These are phyloP conservation scores for Paracamarosporium sp. DNA, from an alignment of 2,329 filamentous ascomycete genomes.

Conservation along the genomic window DNA sequence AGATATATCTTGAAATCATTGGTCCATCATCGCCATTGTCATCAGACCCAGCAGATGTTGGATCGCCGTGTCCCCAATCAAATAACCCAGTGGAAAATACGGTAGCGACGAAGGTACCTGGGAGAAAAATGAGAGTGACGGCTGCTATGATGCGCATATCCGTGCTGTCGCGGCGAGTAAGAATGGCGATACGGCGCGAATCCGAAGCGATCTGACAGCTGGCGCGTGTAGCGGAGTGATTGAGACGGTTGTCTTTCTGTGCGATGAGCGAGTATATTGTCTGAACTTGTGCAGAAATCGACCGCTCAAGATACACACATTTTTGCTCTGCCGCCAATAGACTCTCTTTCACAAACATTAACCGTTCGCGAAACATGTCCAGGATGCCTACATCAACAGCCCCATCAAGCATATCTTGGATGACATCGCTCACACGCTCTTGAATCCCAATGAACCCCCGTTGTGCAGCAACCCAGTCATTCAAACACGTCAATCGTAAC, in stretches of 20 bases:
- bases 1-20: conserved; percentile 20
- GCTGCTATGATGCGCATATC: conserved; percentile 29
- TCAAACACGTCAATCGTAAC: conserved; percentile 21
- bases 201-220: conserved; percentile 22
- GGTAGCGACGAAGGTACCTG: conserved; percentile 24
- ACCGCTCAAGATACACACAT: conserved; percentile 19
- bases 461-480: conserved; percentile 25
- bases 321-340: conserved; percentile 18
- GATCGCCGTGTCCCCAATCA: conserved; percentile 17
- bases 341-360: conserved; percentile 14
- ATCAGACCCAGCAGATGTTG: conserved; percentile 1
- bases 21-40: background rate
- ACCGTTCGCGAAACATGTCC: conserved; percentile 12
- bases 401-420: conserved; percentile 6
- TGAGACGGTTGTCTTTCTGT: conserved; percentile 24
- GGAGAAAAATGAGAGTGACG: conserved; percentile 25
- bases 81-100: conserved; percentile 19
- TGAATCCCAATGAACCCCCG: conserved; percentile 18
- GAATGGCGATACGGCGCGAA: conserved; percentile 19
- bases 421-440: conserved; percentile 6
- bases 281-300: conserved; percentile 20
- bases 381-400: background rate
- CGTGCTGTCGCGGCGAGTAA: conserved; percentile 26
- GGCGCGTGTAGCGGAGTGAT: conserved; percentile 17
- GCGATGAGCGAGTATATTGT: conserved; percentile 24